Evolutionary conservation across 768 basidiomycete genomes (phyloP).

Genomic region (Dioszegia aurantiaca): DNA sequence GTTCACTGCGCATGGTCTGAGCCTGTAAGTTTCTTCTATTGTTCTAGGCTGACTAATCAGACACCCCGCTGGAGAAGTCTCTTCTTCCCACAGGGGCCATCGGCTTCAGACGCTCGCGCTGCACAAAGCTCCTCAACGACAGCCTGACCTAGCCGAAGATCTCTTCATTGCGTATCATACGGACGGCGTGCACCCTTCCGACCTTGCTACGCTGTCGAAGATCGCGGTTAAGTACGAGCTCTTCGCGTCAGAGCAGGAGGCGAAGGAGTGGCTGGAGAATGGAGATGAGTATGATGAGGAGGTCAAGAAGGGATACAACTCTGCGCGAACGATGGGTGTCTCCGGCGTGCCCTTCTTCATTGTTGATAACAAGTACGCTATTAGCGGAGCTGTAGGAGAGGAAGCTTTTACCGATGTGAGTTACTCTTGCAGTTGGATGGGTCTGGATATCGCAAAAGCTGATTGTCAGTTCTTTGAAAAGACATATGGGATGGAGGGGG

Average conservation of each 20-base stretch:
- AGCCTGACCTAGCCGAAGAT: constrained; percentile 28
- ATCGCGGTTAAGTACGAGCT: constrained; percentile 26
- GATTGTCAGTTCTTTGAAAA: constrained; percentile 5
- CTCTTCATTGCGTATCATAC: constrained; percentile 24
- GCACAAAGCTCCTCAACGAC: constrained; percentile 15
- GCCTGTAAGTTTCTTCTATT: constrained; percentile 57
- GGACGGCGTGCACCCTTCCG: constrained; percentile 23
- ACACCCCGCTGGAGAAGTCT: constrained; percentile 14
- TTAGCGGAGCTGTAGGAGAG: constrained; percentile 33
- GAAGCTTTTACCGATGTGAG: constrained; percentile 41
- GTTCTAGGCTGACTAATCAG: not conserved
- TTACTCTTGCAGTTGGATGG: not conserved
- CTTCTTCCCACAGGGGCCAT: constrained; percentile 29
- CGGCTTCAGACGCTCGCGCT: constrained; percentile 29
- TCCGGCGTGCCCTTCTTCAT: constrained; percentile 43
- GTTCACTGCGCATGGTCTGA: constrained; percentile 61
- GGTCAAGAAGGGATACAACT: constrained; percentile 29
- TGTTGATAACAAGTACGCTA: constrained; percentile 34
- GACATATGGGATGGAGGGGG: no score
- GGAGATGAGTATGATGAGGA: constrained; percentile 28
- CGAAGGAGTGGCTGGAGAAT: constrained; percentile 22
- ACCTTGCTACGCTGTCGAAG: constrained; percentile 20
- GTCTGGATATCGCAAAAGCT: not conserved
- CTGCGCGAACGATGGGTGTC: constrained; percentile 27
- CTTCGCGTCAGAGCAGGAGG: constrained; percentile 21